Evolutionary conservation across 192 early-diverging fungal species (phyloP), one percentile per base, ranked within the genome.

Genomic region (Paraglomus brasilianum): DNA sequence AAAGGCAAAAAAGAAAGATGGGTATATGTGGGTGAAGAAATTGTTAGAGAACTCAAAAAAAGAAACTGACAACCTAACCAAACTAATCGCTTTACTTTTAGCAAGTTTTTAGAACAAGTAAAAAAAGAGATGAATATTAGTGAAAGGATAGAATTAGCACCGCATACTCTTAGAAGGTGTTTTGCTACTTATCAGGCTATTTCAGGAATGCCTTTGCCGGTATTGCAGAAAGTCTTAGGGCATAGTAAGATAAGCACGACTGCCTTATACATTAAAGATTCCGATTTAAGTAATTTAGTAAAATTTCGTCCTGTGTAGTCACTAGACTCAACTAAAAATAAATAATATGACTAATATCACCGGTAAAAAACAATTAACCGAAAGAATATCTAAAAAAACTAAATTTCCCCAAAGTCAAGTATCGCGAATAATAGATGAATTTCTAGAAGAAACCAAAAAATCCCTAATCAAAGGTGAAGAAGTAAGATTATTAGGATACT

Each of bases 131-230:
- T 56, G 7, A 56, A 56, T 24, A 21, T 56, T 2, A 1, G 2
- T 1, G 53, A 21, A 22, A 40, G 5, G 5, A 61, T 43, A 8
- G 58, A 61, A 61, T 15, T 61, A 42, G 58, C 58, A 0, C 58
- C 58, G 0, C 58, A 61, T 22, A 61, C 58, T 44, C 5, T 61
- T 1, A 9, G 58, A 39, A 15, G 58, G 5, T 61, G 58, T 61
- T 61, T 61, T 41, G 58, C 58, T 61, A 61, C 58, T 61, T 42
- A 61, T 42, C 40, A 61, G 17, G 40, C 44, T 42, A 43, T 61
- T 4, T 39, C 58, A 9, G 58, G 58, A 61, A 61, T 61, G 58
- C 58, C 58, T 4, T n/a, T 61, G 4, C 40, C 40, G 10, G 44
- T 61, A 19, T 61, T 61, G 30, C 58, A 61, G 15, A 61, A 42